Evolutionary conservation across 179 eudicot genomes (phyloP), one percentile per base, ranked within the genome.

Genomic region (Patellifolia procumbens): DNA sequence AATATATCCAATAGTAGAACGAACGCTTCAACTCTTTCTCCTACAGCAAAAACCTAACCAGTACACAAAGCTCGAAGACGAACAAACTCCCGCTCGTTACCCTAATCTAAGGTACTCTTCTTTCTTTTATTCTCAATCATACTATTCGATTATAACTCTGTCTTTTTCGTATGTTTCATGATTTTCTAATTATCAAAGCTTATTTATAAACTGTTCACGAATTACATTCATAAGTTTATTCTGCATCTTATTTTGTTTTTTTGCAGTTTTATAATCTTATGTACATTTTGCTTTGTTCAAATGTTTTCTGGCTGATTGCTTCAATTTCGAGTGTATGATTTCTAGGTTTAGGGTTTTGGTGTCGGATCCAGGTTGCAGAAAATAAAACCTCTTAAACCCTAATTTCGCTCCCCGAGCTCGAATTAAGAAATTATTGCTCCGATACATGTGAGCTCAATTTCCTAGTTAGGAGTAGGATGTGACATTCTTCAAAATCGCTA

Each of bases 341-440:
- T 43, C 22, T 43, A 35, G 46, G 71, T 68, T n/a, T 70, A 70
- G 60, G 60, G 59, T 70, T 70, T 48, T 51, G 29, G 32, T 42
- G 52, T 39, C 31, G 4, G 48, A 3, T 65, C 37, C 31, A 42
- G 17, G 24, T 68, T 68, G 34, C 26, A 1, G 49, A 20, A 12
- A 6, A 12, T 22, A 28, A 48, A 68, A 19, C 22, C 58, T 46
- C 39, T 16, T 49, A 70, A 70, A 70, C 73, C 73, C 73, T 70
- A 70, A 51, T 49, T 70, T 70, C 49, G 0, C 31, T 7, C 4
- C 4, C 11, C 26, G 42, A 3, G 7, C 1, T 70, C 26, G 39
- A 49, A 49, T 49, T 32, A 31, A 19, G 16, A 10, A 49, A 20
- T 3, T 48, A 26, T 16, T 70, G 60, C 49, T 70, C 60, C 31